Percentiles rank a stretch among this genome's conserved stretches.
phyloP scores from a whole-genome alignment of 1,284 basidiomycete genomes.

The Cutaneotrichosporon dermatis region DNA sequence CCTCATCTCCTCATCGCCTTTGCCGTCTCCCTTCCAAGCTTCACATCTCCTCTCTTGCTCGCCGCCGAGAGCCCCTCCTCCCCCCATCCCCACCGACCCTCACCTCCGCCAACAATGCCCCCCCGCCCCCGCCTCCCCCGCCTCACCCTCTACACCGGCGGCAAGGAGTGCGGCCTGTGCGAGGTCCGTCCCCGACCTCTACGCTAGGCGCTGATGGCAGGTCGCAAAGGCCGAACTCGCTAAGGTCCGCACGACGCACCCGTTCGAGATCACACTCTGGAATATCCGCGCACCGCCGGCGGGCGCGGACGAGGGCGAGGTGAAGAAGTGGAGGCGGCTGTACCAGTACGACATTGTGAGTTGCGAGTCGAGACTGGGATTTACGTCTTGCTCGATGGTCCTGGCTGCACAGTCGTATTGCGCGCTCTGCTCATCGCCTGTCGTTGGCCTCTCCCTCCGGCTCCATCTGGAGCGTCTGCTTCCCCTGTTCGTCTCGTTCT shows the following conservation, averaged over 20 bases:
- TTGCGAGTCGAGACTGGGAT: neutral
- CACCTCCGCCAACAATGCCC: constrained; percentile 26
- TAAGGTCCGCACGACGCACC: constrained; percentile 30
- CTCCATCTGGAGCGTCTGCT: too few species aligned
- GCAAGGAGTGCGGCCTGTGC: constrained; percentile 47
- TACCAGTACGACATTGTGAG: constrained; percentile 49
- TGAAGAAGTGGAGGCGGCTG: constrained; percentile 40
- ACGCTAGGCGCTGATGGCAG: constrained; percentile 13
- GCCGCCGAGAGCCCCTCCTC: neutral
- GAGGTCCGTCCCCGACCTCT: constrained; percentile 29
- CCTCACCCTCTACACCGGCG: constrained; percentile 47
- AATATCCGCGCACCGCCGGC: constrained; percentile 46
- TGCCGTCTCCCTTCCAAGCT: too few species aligned
- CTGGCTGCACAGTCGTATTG: too few species aligned
- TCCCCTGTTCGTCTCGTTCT: too few species aligned
- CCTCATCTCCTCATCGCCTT: too few species aligned
- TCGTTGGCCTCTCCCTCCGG: too few species aligned
- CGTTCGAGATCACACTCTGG: constrained; percentile 40
- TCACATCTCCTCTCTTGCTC: too few species aligned
- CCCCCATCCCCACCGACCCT: neutral
- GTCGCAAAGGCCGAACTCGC: constrained; percentile 43
- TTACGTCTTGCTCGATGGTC: too few species aligned
- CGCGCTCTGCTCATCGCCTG: too few species aligned
- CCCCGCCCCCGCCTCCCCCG: constrained; percentile 33
- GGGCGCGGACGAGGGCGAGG: constrained; percentile 29